phyloP scores from a whole-genome alignment of 129 eudicot genomes.

The Apium graveolens region DNA sequence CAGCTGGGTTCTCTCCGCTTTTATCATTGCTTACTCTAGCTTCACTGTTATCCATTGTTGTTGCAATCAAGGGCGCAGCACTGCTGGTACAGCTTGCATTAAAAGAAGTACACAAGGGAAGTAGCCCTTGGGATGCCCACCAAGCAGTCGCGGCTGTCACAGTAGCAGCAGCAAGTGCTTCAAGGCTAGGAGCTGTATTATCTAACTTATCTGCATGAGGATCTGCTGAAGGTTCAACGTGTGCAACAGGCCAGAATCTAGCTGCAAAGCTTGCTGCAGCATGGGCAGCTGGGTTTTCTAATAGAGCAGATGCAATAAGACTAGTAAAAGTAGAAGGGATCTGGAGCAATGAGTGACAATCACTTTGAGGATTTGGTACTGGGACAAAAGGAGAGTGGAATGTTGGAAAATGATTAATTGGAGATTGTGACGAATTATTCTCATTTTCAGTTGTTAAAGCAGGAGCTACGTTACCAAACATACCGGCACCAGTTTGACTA shows the following conservation, averaged over 20 bases:
- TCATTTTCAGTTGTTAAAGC: conserved; percentile 37
- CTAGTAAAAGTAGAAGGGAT: conserved; percentile 61
- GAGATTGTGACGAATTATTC: conserved; percentile 31
- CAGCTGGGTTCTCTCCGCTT: conserved; percentile 31
- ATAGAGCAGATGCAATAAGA: conserved; percentile 64
- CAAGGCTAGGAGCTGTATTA: conserved; percentile 56
- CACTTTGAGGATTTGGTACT: conserved; percentile 36
- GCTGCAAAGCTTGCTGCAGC: conserved; percentile 95
- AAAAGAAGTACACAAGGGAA: conserved; percentile 62
- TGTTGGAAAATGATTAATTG: conserved; percentile 35
- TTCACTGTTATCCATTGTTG: conserved; percentile 25
- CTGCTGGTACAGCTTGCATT: conserved; percentile 33
- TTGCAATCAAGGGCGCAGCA: conserved; percentile 24
- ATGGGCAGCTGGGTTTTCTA: conserved; percentile 90
- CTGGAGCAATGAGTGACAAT: conserved; percentile 44
- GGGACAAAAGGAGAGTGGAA: conserved; percentile 57
- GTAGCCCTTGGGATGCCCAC: conserved; percentile 94
- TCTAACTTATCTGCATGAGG: conserved; percentile 20
- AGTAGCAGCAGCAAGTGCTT: conserved; percentile 91
- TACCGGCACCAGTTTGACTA: conserved; percentile 23
- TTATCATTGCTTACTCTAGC: conserved; percentile 20
- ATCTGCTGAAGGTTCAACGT: conserved; percentile 41
- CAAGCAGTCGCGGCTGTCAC: conserved; percentile 97
- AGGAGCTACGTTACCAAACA: conserved; percentile 32
- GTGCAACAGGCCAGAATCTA: conserved; percentile 51